These are phyloP conservation scores for Geosmithia putterillii DNA, from an alignment of 2,329 filamentous ascomycete species.

Conservation along the genomic window DNA sequence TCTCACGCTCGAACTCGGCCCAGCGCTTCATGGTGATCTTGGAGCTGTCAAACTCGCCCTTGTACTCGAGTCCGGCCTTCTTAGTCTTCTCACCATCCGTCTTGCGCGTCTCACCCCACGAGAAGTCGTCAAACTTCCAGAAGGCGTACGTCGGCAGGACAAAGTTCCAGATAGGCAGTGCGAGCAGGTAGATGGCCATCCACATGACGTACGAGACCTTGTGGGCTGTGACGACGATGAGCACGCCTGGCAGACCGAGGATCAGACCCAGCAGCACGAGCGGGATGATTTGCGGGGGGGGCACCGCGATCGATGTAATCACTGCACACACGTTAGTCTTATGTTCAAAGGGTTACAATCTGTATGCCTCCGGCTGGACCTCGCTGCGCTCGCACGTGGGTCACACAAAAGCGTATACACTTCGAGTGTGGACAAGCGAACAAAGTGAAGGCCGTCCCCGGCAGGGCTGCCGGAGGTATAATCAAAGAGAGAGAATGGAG, in stretches of 20 bases:
- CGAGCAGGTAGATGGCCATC: constrained; percentile 94
- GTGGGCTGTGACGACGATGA: constrained; percentile 90
- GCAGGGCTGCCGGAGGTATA: too few relatives aligned
- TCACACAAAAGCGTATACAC: too few relatives aligned
- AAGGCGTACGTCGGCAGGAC: constrained; percentile 87
- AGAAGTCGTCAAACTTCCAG: constrained; percentile 99
- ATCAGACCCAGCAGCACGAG: constrained; percentile 82
- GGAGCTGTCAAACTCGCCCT: constrained; percentile 94
- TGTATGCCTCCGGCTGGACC: too few relatives aligned
- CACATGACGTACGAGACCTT: constrained; percentile 84
- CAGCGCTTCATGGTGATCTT: constrained; percentile 99
- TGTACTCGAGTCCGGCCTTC: constrained; percentile 74
- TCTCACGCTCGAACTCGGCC: constrained; percentile 81
- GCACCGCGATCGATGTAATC: constrained; percentile 70
- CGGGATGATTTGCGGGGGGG: constrained; percentile 74
- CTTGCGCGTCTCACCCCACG: constrained; percentile 96
- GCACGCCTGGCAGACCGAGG: constrained; percentile 79
- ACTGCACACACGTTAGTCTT: constrained; percentile 35
- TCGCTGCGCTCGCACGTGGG: too few relatives aligned
- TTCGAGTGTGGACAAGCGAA: too few relatives aligned
- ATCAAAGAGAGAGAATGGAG: background rate
- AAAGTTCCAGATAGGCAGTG: constrained; percentile 96
- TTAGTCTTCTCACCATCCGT: constrained; percentile 77
- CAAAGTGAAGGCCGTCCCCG: too few relatives aligned
- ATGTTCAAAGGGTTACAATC: too few relatives aligned